phyloP scores from a whole-genome alignment of 441 rosid species.

The Brassica balearica region DNA sequence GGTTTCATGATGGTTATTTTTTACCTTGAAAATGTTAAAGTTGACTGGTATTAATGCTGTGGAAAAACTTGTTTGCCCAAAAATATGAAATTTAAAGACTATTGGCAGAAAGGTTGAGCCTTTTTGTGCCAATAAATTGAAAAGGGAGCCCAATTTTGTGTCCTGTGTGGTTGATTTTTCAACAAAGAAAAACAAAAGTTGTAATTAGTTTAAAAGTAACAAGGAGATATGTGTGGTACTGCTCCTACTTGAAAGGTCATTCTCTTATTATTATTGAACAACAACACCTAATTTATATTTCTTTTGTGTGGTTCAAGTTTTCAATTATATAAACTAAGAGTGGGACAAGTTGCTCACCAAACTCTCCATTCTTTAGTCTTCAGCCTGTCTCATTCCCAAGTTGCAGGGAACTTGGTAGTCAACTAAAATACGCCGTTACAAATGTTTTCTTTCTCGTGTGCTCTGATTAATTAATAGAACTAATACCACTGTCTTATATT shows the following conservation, averaged over 20 bases:
- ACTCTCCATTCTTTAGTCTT: conserved; percentile 7
- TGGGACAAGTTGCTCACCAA: conserved; percentile 34
- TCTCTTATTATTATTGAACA: conserved; percentile 23
- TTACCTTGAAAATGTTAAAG: background rate
- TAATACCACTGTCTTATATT: too few species aligned
- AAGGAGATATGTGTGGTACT: conserved; percentile 18
- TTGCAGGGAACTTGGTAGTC: conserved; percentile 21
- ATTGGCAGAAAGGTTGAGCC: background rate
- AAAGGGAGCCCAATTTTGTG: background rate
- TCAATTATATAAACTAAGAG: background rate
- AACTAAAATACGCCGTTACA: conserved; percentile 28
- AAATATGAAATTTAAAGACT: background rate
- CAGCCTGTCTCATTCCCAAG: conserved; percentile 34
- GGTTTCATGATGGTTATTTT: background rate
- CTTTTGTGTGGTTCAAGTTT: conserved; percentile 22
- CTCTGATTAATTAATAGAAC: background rate
- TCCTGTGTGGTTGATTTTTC: conserved; percentile 16
- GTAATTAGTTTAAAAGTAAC: background rate
- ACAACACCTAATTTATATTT: background rate
- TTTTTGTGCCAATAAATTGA: background rate
- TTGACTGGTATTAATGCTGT: background rate
- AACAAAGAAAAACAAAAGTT: background rate
- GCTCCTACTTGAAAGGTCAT: conserved; percentile 3
- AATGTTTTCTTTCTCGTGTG: background rate
- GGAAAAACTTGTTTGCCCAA: background rate